A percentile compares a stretch with the other conserved stretches of the same genome.
Evolutionary conservation across 1,284 basidiomycete species (phyloP).

Genomic region (Mycena citricolor): DNA sequence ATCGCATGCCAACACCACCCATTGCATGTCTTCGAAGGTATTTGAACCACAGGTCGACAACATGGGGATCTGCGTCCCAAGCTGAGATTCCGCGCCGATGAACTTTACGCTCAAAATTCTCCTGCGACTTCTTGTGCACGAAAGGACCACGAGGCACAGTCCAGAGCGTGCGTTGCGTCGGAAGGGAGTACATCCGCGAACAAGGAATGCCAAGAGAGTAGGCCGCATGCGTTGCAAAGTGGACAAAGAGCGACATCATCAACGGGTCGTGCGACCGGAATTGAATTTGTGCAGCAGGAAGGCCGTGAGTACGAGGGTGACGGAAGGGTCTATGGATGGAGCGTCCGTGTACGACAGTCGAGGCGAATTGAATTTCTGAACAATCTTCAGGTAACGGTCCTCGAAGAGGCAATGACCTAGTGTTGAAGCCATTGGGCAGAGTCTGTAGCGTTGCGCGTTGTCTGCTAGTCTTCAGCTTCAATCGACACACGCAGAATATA

Average conservation of each 20-base stretch:
- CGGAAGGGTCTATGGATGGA: slow-evolving; percentile 50
- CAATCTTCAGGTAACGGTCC: slow-evolving; percentile 20
- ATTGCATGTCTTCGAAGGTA: slow-evolving; percentile 81
- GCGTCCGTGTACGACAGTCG: slow-evolving; percentile 60
- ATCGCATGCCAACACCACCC: slow-evolving; percentile 85
- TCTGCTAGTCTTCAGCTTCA: not conserved
- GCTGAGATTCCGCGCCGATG: slow-evolving; percentile 89
- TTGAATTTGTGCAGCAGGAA: slow-evolving; percentile 84
- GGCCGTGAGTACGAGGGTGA: slow-evolving; percentile 64
- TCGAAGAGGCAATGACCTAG: slow-evolving; percentile 12
- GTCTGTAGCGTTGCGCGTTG: slow-evolving; percentile 14
- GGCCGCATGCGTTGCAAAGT: slow-evolving; percentile 86
- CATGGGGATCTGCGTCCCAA: slow-evolving; percentile 82
- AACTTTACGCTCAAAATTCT: slow-evolving; percentile 89
- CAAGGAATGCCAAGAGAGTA: slow-evolving; percentile 82
- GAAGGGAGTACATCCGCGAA: slow-evolving; percentile 68
- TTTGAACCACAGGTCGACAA: slow-evolving; percentile 80
- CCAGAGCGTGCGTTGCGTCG: slow-evolving; percentile 79
- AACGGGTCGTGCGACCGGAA: slow-evolving; percentile 75
- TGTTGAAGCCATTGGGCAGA: slow-evolving; percentile 15
- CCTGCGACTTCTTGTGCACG: slow-evolving; percentile 92
- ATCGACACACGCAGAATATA: not conserved
- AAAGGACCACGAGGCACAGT: slow-evolving; percentile 89
- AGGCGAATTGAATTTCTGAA: slow-evolving; percentile 46
- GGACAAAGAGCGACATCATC: slow-evolving; percentile 77